Evolutionary conservation across 345 rosid species (phyloP), one percentile per base, ranked within the genome.

Genomic region (Gossypium anomalum): DNA sequence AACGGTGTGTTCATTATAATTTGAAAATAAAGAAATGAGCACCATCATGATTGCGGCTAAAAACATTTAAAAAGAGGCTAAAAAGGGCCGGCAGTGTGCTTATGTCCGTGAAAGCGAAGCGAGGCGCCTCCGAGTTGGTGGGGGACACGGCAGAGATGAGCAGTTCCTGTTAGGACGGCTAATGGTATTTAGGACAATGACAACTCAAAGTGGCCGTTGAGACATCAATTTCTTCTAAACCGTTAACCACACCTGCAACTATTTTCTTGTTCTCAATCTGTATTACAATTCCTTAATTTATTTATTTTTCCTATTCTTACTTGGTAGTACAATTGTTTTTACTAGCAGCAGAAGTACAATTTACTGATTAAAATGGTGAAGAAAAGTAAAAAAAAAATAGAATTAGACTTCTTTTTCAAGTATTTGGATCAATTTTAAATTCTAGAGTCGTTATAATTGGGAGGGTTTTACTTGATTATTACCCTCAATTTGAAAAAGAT

Each of bases 161-260:
- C 4, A 62, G 68, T 20, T 44, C 44, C 75, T 84, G 75, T 79
- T 71, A 6, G 78, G 80, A 79, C 83, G 83, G 81, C 83, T 51
- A 20, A 29, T 72, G n/a, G 67, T 45, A 45, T 45, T 45, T 17
- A 5, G 6, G 22, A 45, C 49, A 45, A 22, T 34, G 63, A 51
- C 70, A 38, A 5, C 63, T 74, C 75, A 58, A 49, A 72, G 8
- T 48, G 62, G 29, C 16, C 16, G 34, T 22, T 58, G 13, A 5
- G 63, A 12, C 45, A 49, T 44, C 49, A 66, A 44, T 38, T 20
- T 8, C 49, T 45, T 45, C 0, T 47, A 13, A 3, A 15, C 25
- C 48, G 16, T 2, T 20, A 34, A 34, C 38, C 38, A 34, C 38
- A 34, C 38, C 38, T 34, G 38, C 38, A 0, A 10, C 2, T 62